Conservation (phyloP, 164 flowering plant species). For the Vitis cinerea region DNA sequence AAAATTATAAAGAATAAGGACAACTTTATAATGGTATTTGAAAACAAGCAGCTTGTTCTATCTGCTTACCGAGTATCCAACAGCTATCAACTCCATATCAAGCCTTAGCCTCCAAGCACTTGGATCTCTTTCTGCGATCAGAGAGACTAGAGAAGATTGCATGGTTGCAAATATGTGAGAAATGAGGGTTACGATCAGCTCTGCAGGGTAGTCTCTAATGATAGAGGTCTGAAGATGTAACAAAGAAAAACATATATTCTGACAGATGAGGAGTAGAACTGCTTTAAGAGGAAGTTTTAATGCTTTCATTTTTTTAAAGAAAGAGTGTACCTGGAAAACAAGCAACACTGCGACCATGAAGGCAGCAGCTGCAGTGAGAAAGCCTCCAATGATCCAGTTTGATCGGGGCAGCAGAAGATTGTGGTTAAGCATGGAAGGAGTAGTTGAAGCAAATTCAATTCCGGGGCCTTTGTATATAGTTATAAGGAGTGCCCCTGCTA, state of each 20-base stretch:
- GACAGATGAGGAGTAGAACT: too few relatives aligned
- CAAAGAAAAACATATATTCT: neutral
- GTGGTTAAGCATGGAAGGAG: constrained; percentile 8
- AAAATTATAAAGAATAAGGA: too few relatives aligned
- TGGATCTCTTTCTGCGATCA: constrained; percentile 27
- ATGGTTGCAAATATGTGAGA: constrained; percentile 36
- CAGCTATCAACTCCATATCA: constrained; percentile 25
- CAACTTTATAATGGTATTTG: too few relatives aligned
- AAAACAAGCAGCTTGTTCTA: neutral
- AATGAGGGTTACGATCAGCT: constrained; percentile 31
- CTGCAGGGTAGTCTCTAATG: constrained; percentile 26
- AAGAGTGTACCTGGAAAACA: constrained; percentile 29
- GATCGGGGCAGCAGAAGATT: neutral
- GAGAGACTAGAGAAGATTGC: constrained; percentile 21
- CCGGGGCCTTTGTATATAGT: constrained; percentile 42
- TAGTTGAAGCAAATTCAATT: constrained; percentile 12
- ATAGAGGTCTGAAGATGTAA: constrained; percentile 23
- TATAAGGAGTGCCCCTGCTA: constrained; percentile 43
- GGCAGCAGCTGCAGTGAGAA: constrained; percentile 17
- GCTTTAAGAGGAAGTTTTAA: too few relatives aligned
- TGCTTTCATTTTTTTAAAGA: too few relatives aligned
- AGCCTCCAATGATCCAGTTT: constrained; percentile 36
- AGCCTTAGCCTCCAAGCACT: constrained; percentile 36
- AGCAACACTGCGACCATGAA: constrained; percentile 27
- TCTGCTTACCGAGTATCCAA: constrained; percentile 41